Base-by-base conservation (phyloP, 164 flowering plant genomes). In the Akebia trifoliata region DNA sequence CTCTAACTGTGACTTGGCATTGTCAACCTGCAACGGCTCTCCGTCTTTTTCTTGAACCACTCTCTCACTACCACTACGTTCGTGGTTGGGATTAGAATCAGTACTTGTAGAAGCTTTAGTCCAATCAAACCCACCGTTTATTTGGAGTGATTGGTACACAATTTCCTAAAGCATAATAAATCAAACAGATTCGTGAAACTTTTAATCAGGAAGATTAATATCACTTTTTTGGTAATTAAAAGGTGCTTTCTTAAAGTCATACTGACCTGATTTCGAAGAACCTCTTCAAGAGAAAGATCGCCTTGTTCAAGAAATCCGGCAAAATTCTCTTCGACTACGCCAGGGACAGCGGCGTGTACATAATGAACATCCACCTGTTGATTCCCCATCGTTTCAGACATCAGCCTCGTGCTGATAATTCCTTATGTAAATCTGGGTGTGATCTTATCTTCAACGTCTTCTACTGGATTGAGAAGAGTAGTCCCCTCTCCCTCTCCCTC, bases 211-310 rank as follows among this genome's bases (percentile, higher is more conserved):
- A 31, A 47, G n/a, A 38, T 21, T 14, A 36, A 3, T 5, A 25
- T 17, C 2, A 11, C 35, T 24, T 17, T n/a, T 29, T 39, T 15
- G 39, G 14, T 25, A 29, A 26, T 44, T 17, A 6, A 6, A 31
- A 30, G 6, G 32, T 32, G 24, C 17, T 8, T 5, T 18, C 12
- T 4, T 22, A n/a, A 18, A 62, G 9, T 24, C 34, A 26, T 32
- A 22, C 63, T 8, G 46, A 70, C 73, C 73, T 70, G 69, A 57
- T 65, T 51, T 39, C 50, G 70, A 35, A 71, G 63, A 52, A 56
- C 46, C 55, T 65, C 69, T 21, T 56, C 74, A n/a, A 57, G 69
- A 24, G 57, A 17, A 30, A 61, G 37, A 57, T 65, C 57, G 20
- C 54, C 50, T 8, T 61, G 11, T 10, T 31, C 59, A 22, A 55